A percentile compares a stretch with the other conserved stretches of the same genome.
phyloP scores from a whole-genome alignment of 2,329 filamentous ascomycete genomes.

The Phialocephala subalpina region DNA sequence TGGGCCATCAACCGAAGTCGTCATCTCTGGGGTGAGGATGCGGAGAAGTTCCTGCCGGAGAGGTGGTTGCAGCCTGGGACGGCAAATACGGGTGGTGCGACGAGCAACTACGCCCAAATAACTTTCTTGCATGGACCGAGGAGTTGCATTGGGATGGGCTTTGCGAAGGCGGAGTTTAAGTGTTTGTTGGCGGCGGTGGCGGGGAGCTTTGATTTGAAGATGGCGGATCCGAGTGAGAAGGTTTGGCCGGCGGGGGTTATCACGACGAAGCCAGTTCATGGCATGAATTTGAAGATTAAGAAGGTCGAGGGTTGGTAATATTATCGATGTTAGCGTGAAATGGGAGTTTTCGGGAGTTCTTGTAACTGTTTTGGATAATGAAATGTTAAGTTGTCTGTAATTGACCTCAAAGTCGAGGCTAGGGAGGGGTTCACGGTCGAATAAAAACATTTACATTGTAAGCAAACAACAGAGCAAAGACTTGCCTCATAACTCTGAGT shows the following conservation, averaged over 20 bases:
- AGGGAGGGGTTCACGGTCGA: too few species aligned
- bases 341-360: too few species aligned
- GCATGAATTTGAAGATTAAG: conserved; percentile 14
- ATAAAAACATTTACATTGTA: too few species aligned
- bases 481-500: too few species aligned
- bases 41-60: conserved; percentile 77
- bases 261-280: conserved; percentile 15
- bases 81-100: conserved; percentile 66
- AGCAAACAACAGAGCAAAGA: too few species aligned
- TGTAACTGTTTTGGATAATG: too few species aligned
- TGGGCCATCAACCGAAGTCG: conserved; percentile 70
- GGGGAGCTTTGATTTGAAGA: conserved; percentile 14
- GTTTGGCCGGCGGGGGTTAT: conserved; percentile 16
- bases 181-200: conserved; percentile 72
- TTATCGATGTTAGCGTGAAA: too few species aligned
- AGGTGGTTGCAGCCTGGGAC: conserved; percentile 65
- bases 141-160: conserved; percentile 81
- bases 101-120: conserved; percentile 77
- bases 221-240: conserved; percentile 12
- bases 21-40: conserved; percentile 78
- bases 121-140: conserved; percentile 86
- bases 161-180: conserved; percentile 83
- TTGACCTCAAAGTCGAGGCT: too few species aligned
- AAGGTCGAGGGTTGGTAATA: conserved; percentile 11
- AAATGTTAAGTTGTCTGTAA: too few species aligned